These are phyloP conservation scores for Senecio squalidus DNA, from an alignment of 140 eudicot species.

Conservation along the genomic window DNA sequence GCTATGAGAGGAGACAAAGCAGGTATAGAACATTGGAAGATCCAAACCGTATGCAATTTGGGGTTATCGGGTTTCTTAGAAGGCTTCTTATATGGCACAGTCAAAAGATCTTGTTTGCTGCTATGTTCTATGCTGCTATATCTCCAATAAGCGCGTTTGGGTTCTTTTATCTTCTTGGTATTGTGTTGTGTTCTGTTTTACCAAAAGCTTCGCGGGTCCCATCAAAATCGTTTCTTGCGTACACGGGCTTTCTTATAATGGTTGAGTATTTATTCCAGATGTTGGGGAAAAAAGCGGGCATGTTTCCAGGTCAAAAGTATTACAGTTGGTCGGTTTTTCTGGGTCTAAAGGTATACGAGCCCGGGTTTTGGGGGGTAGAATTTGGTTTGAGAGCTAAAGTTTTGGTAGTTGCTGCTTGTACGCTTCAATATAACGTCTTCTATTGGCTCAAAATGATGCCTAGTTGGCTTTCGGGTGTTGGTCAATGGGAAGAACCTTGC, in stretches of 20 bases:
- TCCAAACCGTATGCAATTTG: constrained; percentile 23
- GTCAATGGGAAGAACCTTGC: constrained; percentile 63
- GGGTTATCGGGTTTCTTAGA: constrained; percentile 31
- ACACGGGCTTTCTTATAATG: constrained; percentile 53
- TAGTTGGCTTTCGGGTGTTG: constrained; percentile 27
- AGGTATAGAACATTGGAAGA: constrained; percentile 27
- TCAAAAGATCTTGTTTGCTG: constrained; percentile 46
- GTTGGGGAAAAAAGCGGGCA: constrained; percentile 46
- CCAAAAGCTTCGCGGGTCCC: constrained; percentile 58
- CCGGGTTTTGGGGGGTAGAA: constrained; percentile 59
- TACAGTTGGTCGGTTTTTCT: constrained; percentile 34
- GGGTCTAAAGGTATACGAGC: constrained; percentile 47
- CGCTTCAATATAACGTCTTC: constrained; percentile 57
- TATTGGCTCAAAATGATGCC: constrained; percentile 56
- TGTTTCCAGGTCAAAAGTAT: constrained; percentile 56
- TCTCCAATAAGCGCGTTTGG: constrained; percentile 66
- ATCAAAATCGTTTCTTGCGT: constrained; percentile 43
- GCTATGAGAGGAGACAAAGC: constrained; percentile 64
- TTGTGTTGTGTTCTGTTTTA: constrained; percentile 43
- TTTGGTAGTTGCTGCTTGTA: constrained; percentile 56
- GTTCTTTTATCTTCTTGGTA: constrained; percentile 56
- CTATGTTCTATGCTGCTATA: constrained; percentile 57
- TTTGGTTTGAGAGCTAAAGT: constrained; percentile 56
- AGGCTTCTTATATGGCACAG: constrained; percentile 66
- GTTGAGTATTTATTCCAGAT: constrained; percentile 55